A percentile compares a stretch with the other conserved stretches of the same genome.
phyloP scores from a whole-genome alignment of 495 filamentous ascomycete species.

The Podospora bellae-mahoneyi region DNA sequence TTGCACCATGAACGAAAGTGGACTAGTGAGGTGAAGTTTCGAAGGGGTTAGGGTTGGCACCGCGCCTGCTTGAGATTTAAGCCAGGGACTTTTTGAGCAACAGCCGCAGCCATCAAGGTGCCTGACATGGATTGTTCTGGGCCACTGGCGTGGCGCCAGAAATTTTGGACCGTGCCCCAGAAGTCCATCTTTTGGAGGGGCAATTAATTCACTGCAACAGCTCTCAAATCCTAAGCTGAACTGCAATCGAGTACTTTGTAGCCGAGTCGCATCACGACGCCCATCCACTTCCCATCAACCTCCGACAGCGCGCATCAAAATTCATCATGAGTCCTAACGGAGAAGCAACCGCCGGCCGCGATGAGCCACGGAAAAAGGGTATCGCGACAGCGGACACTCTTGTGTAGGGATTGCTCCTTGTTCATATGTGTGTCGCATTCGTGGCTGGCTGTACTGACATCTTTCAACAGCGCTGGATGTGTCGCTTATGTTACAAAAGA shows the following conservation, averaged over 20 bases:
- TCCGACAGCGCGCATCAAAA: slow-evolving; percentile 13
- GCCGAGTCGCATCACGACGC: not conserved
- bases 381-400: slow-evolving; percentile 76
- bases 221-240: not conserved
- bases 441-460: not conserved
- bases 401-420: slow-evolving; percentile 44
- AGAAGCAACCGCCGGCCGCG: slow-evolving; percentile 45
- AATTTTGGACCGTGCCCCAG: not conserved
- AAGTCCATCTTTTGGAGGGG: slow-evolving; percentile 1
- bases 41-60: not conserved
- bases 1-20: not conserved
- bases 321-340: slow-evolving; percentile 45
- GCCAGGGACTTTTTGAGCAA: too few species aligned
- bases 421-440: slow-evolving; percentile 6
- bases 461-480: slow-evolving; percentile 41
- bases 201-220: not conserved
- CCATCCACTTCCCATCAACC: slow-evolving; percentile 1
- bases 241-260: not conserved
- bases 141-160: not conserved
- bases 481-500: slow-evolving; percentile 57
- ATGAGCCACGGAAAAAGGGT: slow-evolving; percentile 62
- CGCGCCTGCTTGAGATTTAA: too few species aligned
- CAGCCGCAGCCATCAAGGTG: slow-evolving; percentile 3
- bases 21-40: not conserved
- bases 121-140: not conserved